Conservation (phyloP, 2,329 filamentous ascomycete species). For the Monosporascus sp. region DNA sequence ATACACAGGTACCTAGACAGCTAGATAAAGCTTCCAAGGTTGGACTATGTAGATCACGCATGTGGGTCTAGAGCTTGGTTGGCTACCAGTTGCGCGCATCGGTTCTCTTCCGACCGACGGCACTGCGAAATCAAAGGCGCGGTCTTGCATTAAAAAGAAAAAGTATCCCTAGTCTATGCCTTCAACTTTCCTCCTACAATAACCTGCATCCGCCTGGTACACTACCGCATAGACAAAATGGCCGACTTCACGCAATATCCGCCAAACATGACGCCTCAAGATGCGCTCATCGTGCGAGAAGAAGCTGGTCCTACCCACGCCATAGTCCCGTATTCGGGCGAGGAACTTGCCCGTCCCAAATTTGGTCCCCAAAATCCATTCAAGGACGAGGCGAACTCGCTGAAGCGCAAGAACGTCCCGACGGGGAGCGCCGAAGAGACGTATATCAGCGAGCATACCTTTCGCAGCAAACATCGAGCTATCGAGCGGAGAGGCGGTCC, state of each 20-base stretch:
- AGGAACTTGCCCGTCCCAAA: slow-evolving; percentile 61
- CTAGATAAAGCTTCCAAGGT: too few relatives aligned
- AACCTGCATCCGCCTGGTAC: background rate
- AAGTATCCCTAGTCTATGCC: background rate
- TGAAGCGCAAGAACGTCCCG: slow-evolving; percentile 76
- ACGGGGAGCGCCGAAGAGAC: slow-evolving; percentile 88
- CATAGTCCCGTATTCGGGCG: slow-evolving; percentile 63
- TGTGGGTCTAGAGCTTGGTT: too few relatives aligned
- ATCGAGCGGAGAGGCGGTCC: slow-evolving; percentile 63
- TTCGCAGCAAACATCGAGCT: slow-evolving; percentile 80
- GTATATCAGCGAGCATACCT: slow-evolving; percentile 84
- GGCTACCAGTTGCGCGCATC: too few relatives aligned
- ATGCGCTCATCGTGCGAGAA: slow-evolving; percentile 57
- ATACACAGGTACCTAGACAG: too few relatives aligned
- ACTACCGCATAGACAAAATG: slow-evolving; percentile 36
- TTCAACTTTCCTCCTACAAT: background rate
- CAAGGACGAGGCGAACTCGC: slow-evolving; percentile 52
- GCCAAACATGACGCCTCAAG: slow-evolving; percentile 61
- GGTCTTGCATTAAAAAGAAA: too few relatives aligned
- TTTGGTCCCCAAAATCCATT: slow-evolving; percentile 74
- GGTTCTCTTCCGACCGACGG: too few relatives aligned
- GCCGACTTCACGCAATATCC: slow-evolving; percentile 59
- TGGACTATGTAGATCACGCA: too few relatives aligned
- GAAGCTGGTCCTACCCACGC: slow-evolving; percentile 53
- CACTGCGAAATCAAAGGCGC: too few relatives aligned